phyloP scores from a whole-genome alignment of 345 rosid genomes.

The Eucalyptus shirleyi region DNA sequence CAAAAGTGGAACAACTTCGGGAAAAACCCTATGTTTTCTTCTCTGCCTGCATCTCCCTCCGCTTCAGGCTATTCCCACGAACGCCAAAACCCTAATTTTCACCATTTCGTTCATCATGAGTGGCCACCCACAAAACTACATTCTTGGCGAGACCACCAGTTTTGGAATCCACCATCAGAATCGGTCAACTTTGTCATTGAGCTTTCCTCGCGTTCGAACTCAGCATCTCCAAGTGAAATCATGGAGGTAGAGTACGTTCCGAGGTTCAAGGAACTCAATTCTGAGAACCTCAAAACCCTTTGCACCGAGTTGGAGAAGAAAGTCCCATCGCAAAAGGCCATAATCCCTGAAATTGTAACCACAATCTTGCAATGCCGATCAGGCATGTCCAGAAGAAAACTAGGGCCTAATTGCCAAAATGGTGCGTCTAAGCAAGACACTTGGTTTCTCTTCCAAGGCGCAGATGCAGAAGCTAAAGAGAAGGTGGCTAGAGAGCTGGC shows the following conservation, averaged over 20 bases:
- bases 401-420: not conserved
- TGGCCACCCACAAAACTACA: slow-evolving; percentile 35
- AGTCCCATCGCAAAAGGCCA: slow-evolving; percentile 63
- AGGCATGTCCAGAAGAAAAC: slow-evolving; percentile 35
- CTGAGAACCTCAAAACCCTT: slow-evolving; percentile 36
- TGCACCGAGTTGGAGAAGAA: slow-evolving; percentile 53
- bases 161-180: not conserved
- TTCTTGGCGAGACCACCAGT: slow-evolving; percentile 1
- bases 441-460: slow-evolving; percentile 76
- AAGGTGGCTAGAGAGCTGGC: slow-evolving; percentile 66
- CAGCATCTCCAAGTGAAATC: slow-evolving; percentile 55
- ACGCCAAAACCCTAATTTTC: slow-evolving; percentile 21
- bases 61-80: slow-evolving; percentile 31
- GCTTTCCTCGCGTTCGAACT: slow-evolving; percentile 34
- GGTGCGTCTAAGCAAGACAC: slow-evolving; percentile 45
- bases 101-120: slow-evolving; percentile 10
- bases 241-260: slow-evolving; percentile 44
- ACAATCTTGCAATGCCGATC: slow-evolving; percentile 68
- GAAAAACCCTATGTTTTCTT: slow-evolving; percentile 32
- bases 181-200: not conserved
- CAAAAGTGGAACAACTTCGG: slow-evolving; percentile 52
- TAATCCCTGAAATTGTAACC: slow-evolving; percentile 38
- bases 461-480: slow-evolving; percentile 54
- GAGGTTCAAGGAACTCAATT: slow-evolving; percentile 51
- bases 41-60: slow-evolving; percentile 49